Evolutionary conservation across 768 basidiomycete genomes (phyloP), one percentile per base, ranked within the genome.

Genomic region (Collybia nuda): DNA sequence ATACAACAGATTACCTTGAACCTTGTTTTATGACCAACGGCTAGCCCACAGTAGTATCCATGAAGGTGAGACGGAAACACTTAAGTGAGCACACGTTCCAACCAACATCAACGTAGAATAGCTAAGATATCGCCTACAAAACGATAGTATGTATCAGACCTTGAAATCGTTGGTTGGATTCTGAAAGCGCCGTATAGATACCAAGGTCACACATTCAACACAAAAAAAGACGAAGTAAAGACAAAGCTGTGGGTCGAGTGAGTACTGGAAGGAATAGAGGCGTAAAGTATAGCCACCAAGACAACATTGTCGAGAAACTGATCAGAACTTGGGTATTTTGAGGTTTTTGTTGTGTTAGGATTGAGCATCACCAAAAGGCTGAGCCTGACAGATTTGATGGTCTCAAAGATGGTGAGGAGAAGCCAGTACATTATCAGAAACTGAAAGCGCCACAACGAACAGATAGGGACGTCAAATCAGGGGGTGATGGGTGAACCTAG

Each of bases 241-340:
- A 26, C n/a, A 56, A 26, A 53, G 47, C 58, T 60, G 14, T 15
- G 17, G 17, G 45, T 14, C 11, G 32, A 28, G 6, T 50, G 12
- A 44, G 36, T 12, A 40, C 15, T 37, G 26, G 7, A 21, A 6
- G 15, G 7, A 8, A 11, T 15, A 6, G 17, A 38, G n/a, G 23
- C 15, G n/a, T 8, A 18, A 22, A 28, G 5, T 15, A 8, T 39
- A 37, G 15, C 43, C 45, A 63, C 66, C 58, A 65, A 62, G 39
- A 64, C 59, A 15, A 49, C 61, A 44, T 65, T 63, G 48, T 64
- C 62, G 2, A 63, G 37, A 26, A 67, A 48, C 54, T 58, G 54
- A 48, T 65, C 66, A 9, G 57, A 58, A 29, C 55, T 57, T 1
- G 61, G 62, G 44, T 65, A 65, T 28, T 54, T 48, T 1, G 62